Evolutionary conservation across 306 rosid genomes (phyloP).

Genomic region (Dryas octopetala): DNA sequence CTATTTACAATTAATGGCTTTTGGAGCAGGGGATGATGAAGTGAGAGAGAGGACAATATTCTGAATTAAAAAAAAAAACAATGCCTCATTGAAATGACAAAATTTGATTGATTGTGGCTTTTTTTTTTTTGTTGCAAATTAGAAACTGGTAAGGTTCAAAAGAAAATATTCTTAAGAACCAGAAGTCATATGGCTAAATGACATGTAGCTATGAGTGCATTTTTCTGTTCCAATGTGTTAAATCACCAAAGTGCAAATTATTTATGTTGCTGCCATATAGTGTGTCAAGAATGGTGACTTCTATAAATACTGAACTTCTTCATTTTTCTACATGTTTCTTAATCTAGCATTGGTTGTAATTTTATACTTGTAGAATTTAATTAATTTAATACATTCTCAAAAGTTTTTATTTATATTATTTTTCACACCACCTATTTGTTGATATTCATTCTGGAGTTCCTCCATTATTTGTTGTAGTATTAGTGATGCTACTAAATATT

Average conservation of each 20-base stretch:
- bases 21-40: neutral
- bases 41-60: neutral
- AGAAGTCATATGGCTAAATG: neutral
- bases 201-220: neutral
- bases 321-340: neutral
- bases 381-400: too few species aligned
- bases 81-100: neutral
- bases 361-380: neutral
- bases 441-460: neutral
- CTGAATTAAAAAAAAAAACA: neutral
- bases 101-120: neutral
- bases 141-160: neutral
- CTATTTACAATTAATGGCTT: neutral
- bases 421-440: neutral
- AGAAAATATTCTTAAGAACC: neutral
- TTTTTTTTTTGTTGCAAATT: neutral
- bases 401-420: too few species aligned
- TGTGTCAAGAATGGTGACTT: too few species aligned
- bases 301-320: too few species aligned
- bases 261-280: neutral
- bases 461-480: neutral
- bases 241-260: neutral
- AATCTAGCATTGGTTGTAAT: neutral
- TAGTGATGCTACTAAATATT: neutral
- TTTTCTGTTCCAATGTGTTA: neutral